Base-by-base conservation (phyloP, 2,329 filamentous ascomycete species). In the Sordariomycetes sp. region DNA sequence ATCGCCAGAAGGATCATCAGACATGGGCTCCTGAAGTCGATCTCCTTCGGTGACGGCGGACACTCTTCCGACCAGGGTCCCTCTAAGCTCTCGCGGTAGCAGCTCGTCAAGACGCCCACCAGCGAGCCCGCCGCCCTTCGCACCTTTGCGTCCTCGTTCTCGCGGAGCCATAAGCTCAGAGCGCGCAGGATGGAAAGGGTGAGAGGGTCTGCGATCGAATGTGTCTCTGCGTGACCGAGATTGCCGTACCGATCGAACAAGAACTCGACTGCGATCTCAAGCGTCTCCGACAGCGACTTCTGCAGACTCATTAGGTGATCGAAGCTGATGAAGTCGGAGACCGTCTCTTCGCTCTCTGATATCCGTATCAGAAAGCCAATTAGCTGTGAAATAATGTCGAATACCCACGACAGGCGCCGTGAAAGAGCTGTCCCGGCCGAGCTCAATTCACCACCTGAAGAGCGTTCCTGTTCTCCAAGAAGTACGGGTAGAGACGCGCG, bases 231-330 rank as follows among this genome's bases (percentile, higher is more conserved):
- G 3, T 55, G 55, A 10, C 57, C 59, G 2, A 47, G 40, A n/a
- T n/a, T n/a, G n/a, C n/a, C n/a, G n/a, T n/a, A 83, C n/a, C 79
- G 61, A 47, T 84, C 80, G 26, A 78, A 70, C 2, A 84, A 63
- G 49, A 77, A 79, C 53, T 83, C 79, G 39, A 79, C 67, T 0
- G 70, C 68, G 2, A 78, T 54, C 0, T 74, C 75, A 47, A 82
- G 65, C 4, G 78, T 75, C 46, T 84, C 79, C 1, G 70, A 64
- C 33, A 83, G 67, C 35, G 68, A 61, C 32, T 66, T 72, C 25
- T 75, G 68, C 6, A 83, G 56, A 44, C 74, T 76, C 11, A 83
- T 58, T 18, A 84, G 64, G n/a, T n/a, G n/a, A n/a, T n/a, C n/a
- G n/a, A n/a, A n/a, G n/a, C n/a, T n/a, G n/a, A n/a, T n/a, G n/a